Evolutionary conservation across 371 early-diverging fungal species (phyloP), one percentile per base, ranked within the genome.

Genomic region (Smittium culicis): DNA sequence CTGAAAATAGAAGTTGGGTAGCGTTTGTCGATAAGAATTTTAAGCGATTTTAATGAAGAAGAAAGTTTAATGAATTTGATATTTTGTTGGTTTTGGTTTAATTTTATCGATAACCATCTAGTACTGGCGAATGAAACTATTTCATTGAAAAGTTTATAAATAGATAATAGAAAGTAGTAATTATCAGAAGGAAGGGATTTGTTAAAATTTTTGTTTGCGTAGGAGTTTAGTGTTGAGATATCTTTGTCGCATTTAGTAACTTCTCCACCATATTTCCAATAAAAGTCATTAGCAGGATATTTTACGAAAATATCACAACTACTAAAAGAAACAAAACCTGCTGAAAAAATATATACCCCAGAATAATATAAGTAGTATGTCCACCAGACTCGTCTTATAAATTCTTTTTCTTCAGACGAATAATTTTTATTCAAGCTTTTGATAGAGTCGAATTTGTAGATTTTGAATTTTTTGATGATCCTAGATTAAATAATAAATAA

Each of bases 311-410:
- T 25, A 57, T 57, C 57, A 16, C 57, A 16, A 16, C 25, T 5
- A 5, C 25, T 25, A 25, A 57, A 20, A 5, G 11, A 3, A 8
- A 20, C 5, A 57, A n/a, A 57, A 3, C 27, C 3, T 3, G n/a
- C 57, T 16, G 14, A 16, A 25, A 57, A 57, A 16, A 57, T 57
- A 27, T 11, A 57, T 8, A 5, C 25, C 8, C 24, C 27, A 57
- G 57, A 16, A 25, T 5, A 16, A 16, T 20, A 25, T 16, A 57
- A 16, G 25, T 57, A 57, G 27, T 25, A 25, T 11, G 24, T 5
- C 57, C 57, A 57, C 57, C 57, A 57, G 3, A 57, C 57, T 57
- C 57, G 5, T 57, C 57, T 57, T 20, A 14, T 57, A 57, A 57
- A 57, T 57, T 57, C 57, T 11, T 16, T 14, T 27, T 57, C 57